Conservation (phyloP, 2,329 filamentous ascomycete genomes). For the Monascus ruber region DNA sequence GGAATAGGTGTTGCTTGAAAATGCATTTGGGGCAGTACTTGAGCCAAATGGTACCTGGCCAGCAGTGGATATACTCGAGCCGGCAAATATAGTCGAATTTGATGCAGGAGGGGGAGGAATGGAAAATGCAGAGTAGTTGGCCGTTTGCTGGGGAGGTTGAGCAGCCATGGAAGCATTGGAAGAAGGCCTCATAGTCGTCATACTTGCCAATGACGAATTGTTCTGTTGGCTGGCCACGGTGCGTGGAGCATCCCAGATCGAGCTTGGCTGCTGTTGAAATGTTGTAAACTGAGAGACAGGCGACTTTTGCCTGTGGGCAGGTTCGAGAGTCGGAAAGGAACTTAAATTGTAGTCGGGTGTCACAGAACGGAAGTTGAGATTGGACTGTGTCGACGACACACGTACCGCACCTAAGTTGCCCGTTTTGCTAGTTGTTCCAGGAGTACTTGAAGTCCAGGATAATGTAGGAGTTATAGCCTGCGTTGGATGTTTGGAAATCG, state of each 20-base stretch:
- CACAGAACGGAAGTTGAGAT: slow-evolving; percentile 32
- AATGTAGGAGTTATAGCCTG: slow-evolving; percentile 26
- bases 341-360: slow-evolving; percentile 42
- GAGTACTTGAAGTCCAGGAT: slow-evolving; percentile 31
- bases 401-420: slow-evolving; percentile 4
- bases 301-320: slow-evolving; percentile 22
- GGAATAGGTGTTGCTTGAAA: slow-evolving; percentile 9
- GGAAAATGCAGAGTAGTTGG: slow-evolving; percentile 26
- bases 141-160: slow-evolving; percentile 8
- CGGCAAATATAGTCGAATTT: slow-evolving; percentile 8
- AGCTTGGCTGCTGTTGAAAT: slow-evolving; percentile 19
- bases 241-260: slow-evolving; percentile 8
- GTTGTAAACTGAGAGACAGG: slow-evolving; percentile 15
- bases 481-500: slow-evolving; percentile 15
- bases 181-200: slow-evolving; percentile 13
- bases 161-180: slow-evolving; percentile 6
- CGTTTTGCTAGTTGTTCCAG: slow-evolving; percentile 9
- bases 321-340: slow-evolving; percentile 37
- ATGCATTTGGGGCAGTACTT: slow-evolving; percentile 10
- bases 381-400: slow-evolving; percentile 10
- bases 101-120: slow-evolving; percentile 31
- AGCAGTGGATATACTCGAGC: slow-evolving; percentile 10
- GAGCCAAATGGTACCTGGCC: slow-evolving; percentile 8
- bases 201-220: slow-evolving; percentile 12
- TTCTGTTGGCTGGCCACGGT: slow-evolving; percentile 6